These are phyloP conservation scores for Saprolegnia diclina DNA, from an alignment of 352 stramenopile genomes.

Conservation along the genomic window DNA sequence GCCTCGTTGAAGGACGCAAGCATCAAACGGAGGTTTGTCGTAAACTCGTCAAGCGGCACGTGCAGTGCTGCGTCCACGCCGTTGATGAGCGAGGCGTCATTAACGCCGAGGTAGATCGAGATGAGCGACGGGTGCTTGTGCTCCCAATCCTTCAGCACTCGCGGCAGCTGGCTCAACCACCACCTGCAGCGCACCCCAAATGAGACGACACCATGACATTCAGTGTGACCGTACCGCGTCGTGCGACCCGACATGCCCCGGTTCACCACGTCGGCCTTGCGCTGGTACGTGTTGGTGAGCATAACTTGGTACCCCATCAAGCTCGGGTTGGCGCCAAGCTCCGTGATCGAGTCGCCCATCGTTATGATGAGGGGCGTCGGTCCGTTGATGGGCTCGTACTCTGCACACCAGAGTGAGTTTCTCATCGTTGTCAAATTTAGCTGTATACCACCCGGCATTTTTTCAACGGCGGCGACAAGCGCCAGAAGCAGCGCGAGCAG, in stretches of 20 bases:
- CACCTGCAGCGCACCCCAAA: background rate
- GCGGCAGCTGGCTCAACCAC: conserved; percentile 34
- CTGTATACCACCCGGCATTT: no score
- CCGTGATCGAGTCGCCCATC: conserved; percentile 48
- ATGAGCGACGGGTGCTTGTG: conserved; percentile 36
- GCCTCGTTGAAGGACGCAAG: conserved; percentile 18
- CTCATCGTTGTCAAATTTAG: no score
- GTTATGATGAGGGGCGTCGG: conserved; percentile 34
- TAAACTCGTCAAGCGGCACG: conserved; percentile 44
- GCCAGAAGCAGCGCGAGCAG: no score
- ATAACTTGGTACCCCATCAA: conserved; percentile 37
- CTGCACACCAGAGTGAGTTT: no score
- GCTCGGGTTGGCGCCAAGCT: conserved; percentile 33
- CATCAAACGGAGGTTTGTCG: conserved; percentile 33
- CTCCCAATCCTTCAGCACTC: conserved; percentile 35
- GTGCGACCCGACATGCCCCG: conserved; percentile 55
- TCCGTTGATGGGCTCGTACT: no score
- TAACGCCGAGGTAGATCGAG: conserved; percentile 52
- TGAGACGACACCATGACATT: background rate
- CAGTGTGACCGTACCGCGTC: conserved; percentile 32
- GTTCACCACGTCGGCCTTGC: conserved; percentile 39
- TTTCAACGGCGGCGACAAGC: no score
- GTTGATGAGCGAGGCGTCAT: conserved; percentile 42
- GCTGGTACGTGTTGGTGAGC: conserved; percentile 43
- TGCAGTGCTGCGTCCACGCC: conserved; percentile 30